Evolutionary conservation across 306 rosid genomes (phyloP), one percentile per base, ranked within the genome.

Genomic region (Acacia melanoxylon): DNA sequence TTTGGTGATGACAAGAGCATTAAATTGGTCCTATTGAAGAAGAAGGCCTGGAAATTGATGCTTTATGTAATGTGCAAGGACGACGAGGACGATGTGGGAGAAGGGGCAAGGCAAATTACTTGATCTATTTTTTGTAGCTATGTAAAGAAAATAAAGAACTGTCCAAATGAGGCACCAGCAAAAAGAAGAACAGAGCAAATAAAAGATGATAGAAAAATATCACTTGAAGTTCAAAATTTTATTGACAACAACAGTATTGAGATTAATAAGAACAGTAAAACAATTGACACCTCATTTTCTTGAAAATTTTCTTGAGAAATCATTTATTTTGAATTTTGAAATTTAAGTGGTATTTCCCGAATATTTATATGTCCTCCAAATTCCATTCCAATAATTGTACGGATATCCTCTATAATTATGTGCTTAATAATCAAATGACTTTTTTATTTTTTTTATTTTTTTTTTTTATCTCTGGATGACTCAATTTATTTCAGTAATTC

Each of bases 361-460:
- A 1, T n/a, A 6, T 8, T 59, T 27, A 29, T 22, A 68, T 20
- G 3, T 51, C 54, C 40, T 68, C 35, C 41, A 37, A 68, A 66
- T 31, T 85, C 49, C 63, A 27, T 75, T 82, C 59, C 41, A 69
- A 49, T 41, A 78, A 74, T 74, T 65, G 45, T 42, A 82, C 16
- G 6, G 41, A 37, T 77, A 41, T 62, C 37, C 19, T 13, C 24
- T 68, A 72, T 59, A 72, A 41, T 63, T 35, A 27, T 66, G 22
- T 29, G 24, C 66, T 68, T 22, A 45, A 74, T 69, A 61, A 59
- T 35, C 66, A 16, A 44, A 31, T 69, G 41, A 41, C 37, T 37
- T 75, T 68, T 56, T 12, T 68, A 49, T 6, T 27, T 35, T n/a
- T n/a, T n/a, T n/a, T n/a, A n/a, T n/a, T n/a, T n/a, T n/a, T n/a